Conservation (phyloP, 352 stramenopile genomes). For the Pythium coloratum region DNA sequence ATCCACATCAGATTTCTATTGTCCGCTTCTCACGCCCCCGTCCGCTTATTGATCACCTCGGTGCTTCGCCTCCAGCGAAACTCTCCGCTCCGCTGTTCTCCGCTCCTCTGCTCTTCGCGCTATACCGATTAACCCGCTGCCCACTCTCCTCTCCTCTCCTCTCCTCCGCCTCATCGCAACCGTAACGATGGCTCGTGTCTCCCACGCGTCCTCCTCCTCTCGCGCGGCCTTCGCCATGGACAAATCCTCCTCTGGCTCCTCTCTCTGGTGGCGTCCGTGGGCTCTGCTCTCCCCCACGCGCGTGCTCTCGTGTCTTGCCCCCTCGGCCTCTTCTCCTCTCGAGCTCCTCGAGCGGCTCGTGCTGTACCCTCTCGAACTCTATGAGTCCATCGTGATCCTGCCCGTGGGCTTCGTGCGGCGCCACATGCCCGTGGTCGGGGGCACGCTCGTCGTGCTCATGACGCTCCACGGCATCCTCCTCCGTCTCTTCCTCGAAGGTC, state of each 20-base stretch:
- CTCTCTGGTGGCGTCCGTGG: slow-evolving; percentile 12
- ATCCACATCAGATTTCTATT: background rate
- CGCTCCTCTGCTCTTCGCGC: slow-evolving; percentile 1
- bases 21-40: background rate
- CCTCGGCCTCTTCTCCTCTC: slow-evolving; percentile 31
- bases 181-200: background rate
- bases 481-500: slow-evolving; percentile 58
- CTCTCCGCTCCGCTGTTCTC: background rate
- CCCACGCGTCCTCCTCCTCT: background rate
- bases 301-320: slow-evolving; percentile 15
- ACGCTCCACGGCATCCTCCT: slow-evolving; percentile 73
- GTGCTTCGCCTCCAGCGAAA: background rate
- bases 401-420: slow-evolving; percentile 73
- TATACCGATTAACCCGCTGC: no score
- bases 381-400: slow-evolving; percentile 73
- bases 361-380: slow-evolving; percentile 68
- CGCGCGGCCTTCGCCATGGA: background rate
- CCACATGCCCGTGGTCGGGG: slow-evolving; percentile 71
- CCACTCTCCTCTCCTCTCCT: background rate
- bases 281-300: slow-evolving; percentile 13
- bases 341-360: slow-evolving; percentile 54
- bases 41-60: background rate
- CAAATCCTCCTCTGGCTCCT: slow-evolving; percentile 5
- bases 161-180: background rate
- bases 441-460: slow-evolving; percentile 77